Evolutionary conservation across 1,139 yeast genomes (phyloP), one percentile per base, ranked within the genome.

Genomic region (Geotrichum candidum): DNA sequence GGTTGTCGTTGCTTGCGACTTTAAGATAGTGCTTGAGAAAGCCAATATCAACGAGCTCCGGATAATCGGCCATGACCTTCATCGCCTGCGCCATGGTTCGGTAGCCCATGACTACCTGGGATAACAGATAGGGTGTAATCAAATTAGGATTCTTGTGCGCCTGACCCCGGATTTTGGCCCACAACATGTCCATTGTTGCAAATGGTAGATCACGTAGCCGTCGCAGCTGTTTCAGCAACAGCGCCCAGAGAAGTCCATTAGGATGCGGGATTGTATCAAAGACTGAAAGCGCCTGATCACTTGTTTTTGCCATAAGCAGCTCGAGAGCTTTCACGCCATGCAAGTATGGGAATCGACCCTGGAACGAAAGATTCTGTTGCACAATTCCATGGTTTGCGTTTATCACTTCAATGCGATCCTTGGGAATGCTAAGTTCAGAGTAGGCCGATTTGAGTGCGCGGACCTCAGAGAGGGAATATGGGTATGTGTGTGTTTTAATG

Each of bases 171-270:
- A 68, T 61, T 33, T 66, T 57, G 13, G 62, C 60, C 74, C 73
- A 70, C 23, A 72, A 57, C 25, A 63, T 50, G 55, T 61, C 59
- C 7, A 70, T 65, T n/a, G 65, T 57, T 2, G 57, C 64, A 1
- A 68, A 63, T 15, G 65, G 65, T 55, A 72, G 59, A 23, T 65
- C 65, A 7, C 67, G 64, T 2, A 65, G 56, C 35, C 65, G 63
- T 13, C 66, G 58, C 31, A 73, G 57, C 27, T 65, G 62, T 23
- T 61, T 58, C 6, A 72, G 57, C 35, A 68, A 54, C 1, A 67
- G 22, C 1, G 68, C 68, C 74, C 75, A 73, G 31, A 70, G 31
- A 7, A 65, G 62, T 1, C 73, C 63, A 10, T 57, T 62, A 11
- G 68, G 66, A 3, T 33, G 18, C 11, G 22, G 18, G 38, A 61